phyloP scores from a whole-genome alignment of 2,329 filamentous ascomycete genomes.

The Aspergillus fumigatiaffinis region DNA sequence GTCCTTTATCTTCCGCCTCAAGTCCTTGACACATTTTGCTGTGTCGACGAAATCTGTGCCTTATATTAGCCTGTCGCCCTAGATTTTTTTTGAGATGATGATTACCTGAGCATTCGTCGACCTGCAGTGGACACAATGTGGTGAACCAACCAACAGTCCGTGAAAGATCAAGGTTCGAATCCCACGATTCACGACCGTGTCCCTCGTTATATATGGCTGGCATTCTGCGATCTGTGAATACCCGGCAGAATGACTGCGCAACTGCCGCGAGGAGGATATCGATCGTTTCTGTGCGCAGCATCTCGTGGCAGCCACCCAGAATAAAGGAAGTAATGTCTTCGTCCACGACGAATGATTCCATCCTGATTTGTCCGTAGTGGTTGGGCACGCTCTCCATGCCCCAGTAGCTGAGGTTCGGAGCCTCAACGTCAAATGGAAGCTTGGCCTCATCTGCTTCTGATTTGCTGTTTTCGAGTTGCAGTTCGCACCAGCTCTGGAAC shows the following conservation, averaged over 20 bases:
- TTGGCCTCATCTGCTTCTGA: slow-evolving; percentile 9
- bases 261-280: slow-evolving; percentile 36
- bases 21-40: slow-evolving; percentile 37
- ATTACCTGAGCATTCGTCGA: slow-evolving; percentile 26
- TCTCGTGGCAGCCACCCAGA: slow-evolving; percentile 28
- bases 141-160: slow-evolving; percentile 51
- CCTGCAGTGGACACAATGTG: slow-evolving; percentile 42
- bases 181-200: slow-evolving; percentile 47
- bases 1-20: slow-evolving; percentile 29
- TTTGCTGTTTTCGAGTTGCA: slow-evolving; percentile 29
- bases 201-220: slow-evolving; percentile 49
- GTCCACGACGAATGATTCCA: slow-evolving; percentile 32
- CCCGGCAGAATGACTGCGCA: slow-evolving; percentile 42
- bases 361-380: slow-evolving; percentile 32
- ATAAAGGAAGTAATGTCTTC: slow-evolving; percentile 30
- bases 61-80: slow-evolving; percentile 8
- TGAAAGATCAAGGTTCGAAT: slow-evolving; percentile 43
- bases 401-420: slow-evolving; percentile 35
- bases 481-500: slow-evolving; percentile 37
- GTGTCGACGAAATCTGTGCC: slow-evolving; percentile 25
- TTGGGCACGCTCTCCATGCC: slow-evolving; percentile 31
- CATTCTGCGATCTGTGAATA: slow-evolving; percentile 40
- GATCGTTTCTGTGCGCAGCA: slow-evolving; percentile 35
- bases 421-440: slow-evolving; percentile 26
- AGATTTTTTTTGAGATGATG: rapidly evolving